Evolutionary conservation across 768 basidiomycete genomes (phyloP).

Genomic region (Tricholoma bakamatsutake): DNA sequence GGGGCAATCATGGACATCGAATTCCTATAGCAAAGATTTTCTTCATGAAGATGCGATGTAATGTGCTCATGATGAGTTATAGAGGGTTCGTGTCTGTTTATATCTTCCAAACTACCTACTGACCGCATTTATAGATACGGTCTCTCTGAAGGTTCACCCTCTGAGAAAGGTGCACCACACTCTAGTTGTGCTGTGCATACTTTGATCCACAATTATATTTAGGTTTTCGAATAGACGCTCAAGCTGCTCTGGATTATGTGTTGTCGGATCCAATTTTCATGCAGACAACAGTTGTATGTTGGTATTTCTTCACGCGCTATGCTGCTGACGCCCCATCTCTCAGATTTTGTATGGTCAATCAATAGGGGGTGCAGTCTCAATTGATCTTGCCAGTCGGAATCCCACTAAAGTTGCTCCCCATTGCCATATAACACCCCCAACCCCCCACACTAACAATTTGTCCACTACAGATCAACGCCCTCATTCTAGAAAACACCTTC

Average conservation of each 20-base stretch:
- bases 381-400: slow-evolving; percentile 81
- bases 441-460: neutral
- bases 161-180: slow-evolving; percentile 60
- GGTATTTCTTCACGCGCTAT: neutral
- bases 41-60: slow-evolving; percentile 78
- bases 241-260: slow-evolving; percentile 75
- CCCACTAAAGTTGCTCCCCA: slow-evolving; percentile 48
- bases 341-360: slow-evolving; percentile 80
- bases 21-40: slow-evolving; percentile 85
- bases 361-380: slow-evolving; percentile 90
- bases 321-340: neutral
- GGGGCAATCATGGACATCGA: slow-evolving; percentile 83
- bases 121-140: slow-evolving; percentile 60
- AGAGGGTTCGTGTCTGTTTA: slow-evolving; percentile 57
- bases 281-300: slow-evolving; percentile 57
- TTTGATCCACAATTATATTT: neutral
- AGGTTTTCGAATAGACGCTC: slow-evolving; percentile 83
- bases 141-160: slow-evolving; percentile 78
- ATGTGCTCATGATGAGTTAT: slow-evolving; percentile 93
- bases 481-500: slow-evolving; percentile 94
- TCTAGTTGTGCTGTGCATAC: neutral
- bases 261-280: slow-evolving; percentile 55
- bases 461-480: slow-evolving; percentile 56
- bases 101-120: neutral
- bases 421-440: neutral